Evolutionary conservation across 129 eudicot genomes (phyloP).

Genomic region (Flaveria linearis): DNA sequence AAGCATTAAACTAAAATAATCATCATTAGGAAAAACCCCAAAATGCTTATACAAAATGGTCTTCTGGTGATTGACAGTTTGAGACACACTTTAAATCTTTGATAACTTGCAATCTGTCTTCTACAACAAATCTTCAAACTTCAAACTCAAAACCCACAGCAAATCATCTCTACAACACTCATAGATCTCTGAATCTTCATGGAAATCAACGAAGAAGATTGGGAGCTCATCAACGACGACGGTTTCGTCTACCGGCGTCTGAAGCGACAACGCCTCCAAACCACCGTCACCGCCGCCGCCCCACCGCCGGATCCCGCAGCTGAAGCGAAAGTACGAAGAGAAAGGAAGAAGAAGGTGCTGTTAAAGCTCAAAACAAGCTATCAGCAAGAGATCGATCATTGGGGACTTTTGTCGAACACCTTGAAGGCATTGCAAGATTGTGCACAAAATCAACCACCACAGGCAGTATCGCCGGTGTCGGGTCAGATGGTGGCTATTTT

Average conservation of each 20-base stretch:
- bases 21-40: background rate
- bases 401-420: constrained; percentile 80
- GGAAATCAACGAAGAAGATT: constrained; percentile 50
- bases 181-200: constrained; percentile 21
- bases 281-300: constrained; percentile 19
- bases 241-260: constrained; percentile 73
- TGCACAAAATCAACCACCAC: constrained; percentile 27
- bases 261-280: constrained; percentile 55
- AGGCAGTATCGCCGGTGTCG: background rate
- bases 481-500: background rate
- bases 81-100: background rate
- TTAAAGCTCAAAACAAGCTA: constrained; percentile 51
- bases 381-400: constrained; percentile 50
- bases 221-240: constrained; percentile 81
- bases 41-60: background rate
- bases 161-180: background rate
- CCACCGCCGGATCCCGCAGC: constrained; percentile 64
- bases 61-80: background rate
- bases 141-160: background rate
- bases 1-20: too few relatives aligned
- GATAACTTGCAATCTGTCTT: background rate
- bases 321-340: constrained; percentile 44
- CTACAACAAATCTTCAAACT: background rate
- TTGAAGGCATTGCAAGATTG: constrained; percentile 47
- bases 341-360: constrained; percentile 47